A percentile compares a stretch with the other conserved stretches of the same genome.
Evolutionary conservation across 2,329 filamentous ascomycete genomes (phyloP).

Genomic region (Whalleya microplaca): DNA sequence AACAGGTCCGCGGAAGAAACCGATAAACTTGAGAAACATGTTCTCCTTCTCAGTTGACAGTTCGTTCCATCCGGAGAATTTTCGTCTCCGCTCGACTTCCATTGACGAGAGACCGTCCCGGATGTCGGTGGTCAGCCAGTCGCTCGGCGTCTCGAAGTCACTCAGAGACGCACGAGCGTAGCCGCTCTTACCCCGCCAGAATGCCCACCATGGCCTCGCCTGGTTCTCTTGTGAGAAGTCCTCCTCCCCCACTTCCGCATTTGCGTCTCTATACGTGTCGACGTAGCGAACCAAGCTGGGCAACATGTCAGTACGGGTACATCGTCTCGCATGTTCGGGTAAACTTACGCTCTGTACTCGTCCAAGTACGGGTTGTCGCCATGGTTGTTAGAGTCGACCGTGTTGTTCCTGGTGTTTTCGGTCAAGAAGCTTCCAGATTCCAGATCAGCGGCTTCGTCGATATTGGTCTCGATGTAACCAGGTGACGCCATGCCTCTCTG

Average conservation of each 20-base stretch:
- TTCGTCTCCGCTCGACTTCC: slow-evolving; percentile 68
- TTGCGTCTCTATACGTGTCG: slow-evolving; percentile 43
- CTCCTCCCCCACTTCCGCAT: slow-evolving; percentile 36
- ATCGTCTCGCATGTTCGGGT: background rate
- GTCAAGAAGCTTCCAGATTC: slow-evolving; percentile 38
- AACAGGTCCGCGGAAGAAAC: slow-evolving; percentile 77
- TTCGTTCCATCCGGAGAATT: slow-evolving; percentile 72
- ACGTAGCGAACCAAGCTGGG: slow-evolving; percentile 39
- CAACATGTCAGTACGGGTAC: slow-evolving; percentile 7
- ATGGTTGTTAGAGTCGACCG: slow-evolving; percentile 28
- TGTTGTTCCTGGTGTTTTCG: slow-evolving; percentile 33
- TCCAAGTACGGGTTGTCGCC: slow-evolving; percentile 39
- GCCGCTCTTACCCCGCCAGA: slow-evolving; percentile 37
- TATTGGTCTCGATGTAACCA: slow-evolving; percentile 27
- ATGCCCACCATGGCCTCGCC: slow-evolving; percentile 42
- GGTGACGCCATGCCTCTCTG: slow-evolving; percentile 26
- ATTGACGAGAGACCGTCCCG: slow-evolving; percentile 60
- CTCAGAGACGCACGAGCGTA: slow-evolving; percentile 32
- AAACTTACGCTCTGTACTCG: slow-evolving; percentile 39
- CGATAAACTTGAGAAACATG: slow-evolving; percentile 73
- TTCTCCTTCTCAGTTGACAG: slow-evolving; percentile 76
- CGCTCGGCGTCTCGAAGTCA: slow-evolving; percentile 58
- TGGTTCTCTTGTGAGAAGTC: slow-evolving; percentile 31
- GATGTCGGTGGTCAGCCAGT: slow-evolving; percentile 72
- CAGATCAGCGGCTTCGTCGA: slow-evolving; percentile 32